Base-by-base conservation (phyloP, 345 rosid genomes). In the Cardamine occulta region DNA sequence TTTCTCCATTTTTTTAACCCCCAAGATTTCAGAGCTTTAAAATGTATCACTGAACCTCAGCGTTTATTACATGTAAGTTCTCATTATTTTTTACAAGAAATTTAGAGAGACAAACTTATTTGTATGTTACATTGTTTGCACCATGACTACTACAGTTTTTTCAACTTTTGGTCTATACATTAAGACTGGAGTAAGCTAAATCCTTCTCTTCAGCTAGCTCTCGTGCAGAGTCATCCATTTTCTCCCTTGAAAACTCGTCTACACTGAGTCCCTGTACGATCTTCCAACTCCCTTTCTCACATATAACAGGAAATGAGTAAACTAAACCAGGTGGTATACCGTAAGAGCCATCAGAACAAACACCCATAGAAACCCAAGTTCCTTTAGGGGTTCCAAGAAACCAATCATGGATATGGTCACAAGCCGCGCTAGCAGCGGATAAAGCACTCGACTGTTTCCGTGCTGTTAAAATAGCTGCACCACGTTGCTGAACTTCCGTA, bases 301-400 rank as follows among this genome's bases (percentile, higher is more conserved):
- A 89, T 5, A 83, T 83, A 49, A 91, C 96, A 4, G 96, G 98
- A 37, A 87, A 93, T 1, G 97, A 91, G 85, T 91, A 91, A 17
- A 93, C 56, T 57, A 93, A 75, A 34, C 98, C 98, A 12, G 91
- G 68, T 29, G 70, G 85, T 45, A 89, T 82, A 12, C 91, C 88
- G 32, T 89, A 93, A 23, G 97, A 93, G 12, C 97, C 97, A 77
- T 93, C 97, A n/a, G 94, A 93, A 44, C 72, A 87, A 35, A 93
- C 98, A 55, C 97, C 98, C 97, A 88, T 91, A 29, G 98, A 93
- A 26, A 86, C 91, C 93, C 92, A 89, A 23, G 81, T 84, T 35
- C 98, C 97, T 93, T 85, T 83, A 11, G 93, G 81, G n/a, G 93
- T 89, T 28, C 98, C 96, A n/a, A 85, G 90, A 59, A 88, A 73